phyloP scores from a whole-genome alignment of 176 grass and related monocot genomes.

The Aegilops speltoides region DNA sequence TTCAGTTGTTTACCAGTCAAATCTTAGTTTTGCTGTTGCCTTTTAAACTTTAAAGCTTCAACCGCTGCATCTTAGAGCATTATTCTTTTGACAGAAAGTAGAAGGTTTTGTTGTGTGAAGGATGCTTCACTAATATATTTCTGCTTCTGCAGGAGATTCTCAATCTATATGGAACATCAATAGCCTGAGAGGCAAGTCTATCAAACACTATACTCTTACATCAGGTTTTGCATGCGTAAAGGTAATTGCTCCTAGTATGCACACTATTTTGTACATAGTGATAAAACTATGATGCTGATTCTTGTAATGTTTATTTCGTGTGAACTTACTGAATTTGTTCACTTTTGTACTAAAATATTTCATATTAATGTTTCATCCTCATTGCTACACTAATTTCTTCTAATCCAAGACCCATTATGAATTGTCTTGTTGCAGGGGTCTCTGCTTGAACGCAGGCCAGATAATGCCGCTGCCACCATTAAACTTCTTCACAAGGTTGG shows the following conservation, averaged over 20 bases:
- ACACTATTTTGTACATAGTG: background rate
- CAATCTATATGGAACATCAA: slow-evolving; percentile 90
- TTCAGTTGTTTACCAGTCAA: slow-evolving; percentile 19
- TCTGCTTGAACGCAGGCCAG: slow-evolving; percentile 78
- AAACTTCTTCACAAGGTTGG: slow-evolving; percentile 77
- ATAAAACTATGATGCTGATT: background rate
- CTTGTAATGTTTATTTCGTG: background rate
- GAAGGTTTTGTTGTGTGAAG: background rate
- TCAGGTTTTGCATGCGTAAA: slow-evolving; percentile 88
- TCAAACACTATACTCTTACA: slow-evolving; percentile 58
- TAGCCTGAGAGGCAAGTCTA: slow-evolving; percentile 72
- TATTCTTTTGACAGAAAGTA: background rate
- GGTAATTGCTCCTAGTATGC: slow-evolving; percentile 48
- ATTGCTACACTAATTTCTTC: background rate
- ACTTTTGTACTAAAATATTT: background rate
- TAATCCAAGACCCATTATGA: slow-evolving; percentile 11
- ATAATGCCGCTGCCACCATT: slow-evolving; percentile 75
- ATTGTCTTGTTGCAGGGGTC: slow-evolving; percentile 56
- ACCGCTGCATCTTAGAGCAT: no score
- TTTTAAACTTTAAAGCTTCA: background rate
- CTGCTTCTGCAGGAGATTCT: slow-evolving; percentile 67
- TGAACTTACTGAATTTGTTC: background rate
- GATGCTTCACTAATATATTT: slow-evolving; percentile 27
- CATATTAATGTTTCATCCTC: background rate
- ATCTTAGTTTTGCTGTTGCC: slow-evolving; percentile 13